Base-by-base conservation (phyloP, 2,329 filamentous ascomycete species). In the Cladophialophora exuberans region DNA sequence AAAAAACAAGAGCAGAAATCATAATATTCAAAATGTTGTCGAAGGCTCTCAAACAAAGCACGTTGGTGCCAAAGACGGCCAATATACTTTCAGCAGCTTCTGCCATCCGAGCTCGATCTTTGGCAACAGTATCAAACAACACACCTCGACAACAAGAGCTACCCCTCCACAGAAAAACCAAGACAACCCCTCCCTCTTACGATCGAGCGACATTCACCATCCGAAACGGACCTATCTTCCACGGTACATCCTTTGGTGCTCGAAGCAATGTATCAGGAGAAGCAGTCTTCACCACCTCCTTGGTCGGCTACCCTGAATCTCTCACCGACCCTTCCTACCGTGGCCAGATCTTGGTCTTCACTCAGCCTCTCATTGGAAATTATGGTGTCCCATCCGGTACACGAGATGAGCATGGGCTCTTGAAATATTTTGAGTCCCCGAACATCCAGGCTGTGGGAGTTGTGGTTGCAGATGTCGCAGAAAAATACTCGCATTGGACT, bases 341-440 rank as follows among this genome's bases (percentile, higher is more conserved):
- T 64, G 84, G 76, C 50, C 94, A 99, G 79, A 97, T 99, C 65
- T 82, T 99, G 66, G 93, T 97, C 75, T 97, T 97, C 81, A 99
- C 94, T 64, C 92, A 97, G 73, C 94, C 94, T 30, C 79, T 99
- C 65, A 97, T 99, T 69, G 94, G 94, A 70, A 99, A 99, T 83
- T 99, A 99, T 72, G 94, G 94, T 66, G 93, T 99, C 15, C 94
- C 94, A 13, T 95, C 91, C 26, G 85, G 81, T 62, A 83, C 86
- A 67, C 87, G 90, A 62, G 94, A 99, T 73, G 79, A 92, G 73
- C 89, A 85, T 74, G 94, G 94, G 66, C 84, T 99, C 56, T 82
- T 97, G 72, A 94, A 94, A 78, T 96, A 97, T 81, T 99, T 99
- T 69, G 94, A 99, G 77, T 97, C 91, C 23, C 94, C 94, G 49